Base-by-base conservation (phyloP, 2,329 filamentous ascomycete species). In the Monilinia vaccinii-corymbosi region DNA sequence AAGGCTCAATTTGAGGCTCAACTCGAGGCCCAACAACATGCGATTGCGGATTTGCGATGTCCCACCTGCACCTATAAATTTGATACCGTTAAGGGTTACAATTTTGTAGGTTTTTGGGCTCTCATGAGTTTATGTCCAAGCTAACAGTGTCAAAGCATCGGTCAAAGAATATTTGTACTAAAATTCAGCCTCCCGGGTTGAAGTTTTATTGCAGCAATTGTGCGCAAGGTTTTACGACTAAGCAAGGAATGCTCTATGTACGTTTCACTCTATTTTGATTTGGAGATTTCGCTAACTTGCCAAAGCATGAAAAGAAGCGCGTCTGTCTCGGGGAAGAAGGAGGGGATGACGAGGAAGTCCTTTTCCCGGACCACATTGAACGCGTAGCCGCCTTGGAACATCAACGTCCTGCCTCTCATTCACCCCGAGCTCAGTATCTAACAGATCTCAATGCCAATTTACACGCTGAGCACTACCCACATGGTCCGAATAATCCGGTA, bases 241-340 rank as follows among this genome's bases (percentile, higher is more conserved):
- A 62, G 40, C 61, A 62, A 51, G 64, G 64, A 44, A 57, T 60
- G 40, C 38, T 66, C 23, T 70, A 70, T 50, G 64, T 65, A 56
- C 28, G 64, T 64, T 46, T 51, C 2, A 16, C 38, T 18, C 11
- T 34, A 28, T 9, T 50, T 13, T 47, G 9, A 38, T 23, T 38
- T 23, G 16, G 23, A 18, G 23, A 28, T 51, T 36, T 14, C 34
- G n/a, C 36, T 60, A 47, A 44, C 16, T n/a, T 25, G 2, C 14
- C 21, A 44, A 47, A 60, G 58, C 58, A 60, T 45, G 44, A 56
- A 56, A 60, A 56, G 58, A 60, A 60, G 45, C 50, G 58, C 18
- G 58, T 60, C 28, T 60, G 58, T 23, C 42, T 31, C 13, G 58
- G 58, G 7, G 44, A 42, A 49, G 45, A 52, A 44, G 45, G 45